Evolutionary conservation across 768 basidiomycete genomes (phyloP), one percentile per base, ranked within the genome.

Genomic region (Mycena maculata): DNA sequence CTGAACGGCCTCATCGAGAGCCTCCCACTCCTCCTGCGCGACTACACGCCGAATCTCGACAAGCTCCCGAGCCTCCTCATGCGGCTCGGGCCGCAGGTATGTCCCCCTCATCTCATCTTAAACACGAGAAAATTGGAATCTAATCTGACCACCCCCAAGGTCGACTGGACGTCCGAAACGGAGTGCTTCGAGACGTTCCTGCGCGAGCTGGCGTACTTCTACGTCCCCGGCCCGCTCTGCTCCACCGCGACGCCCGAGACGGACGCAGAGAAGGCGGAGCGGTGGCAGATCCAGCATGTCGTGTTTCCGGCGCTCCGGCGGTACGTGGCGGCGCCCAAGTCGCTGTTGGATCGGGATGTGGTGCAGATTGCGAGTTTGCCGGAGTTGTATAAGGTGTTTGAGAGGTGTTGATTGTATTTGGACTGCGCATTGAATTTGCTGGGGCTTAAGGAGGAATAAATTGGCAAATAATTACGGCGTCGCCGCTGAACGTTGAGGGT

Each of bases 381-480:
- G 2, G 95, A 96, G 69, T 81, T 99, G 58, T 99, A 98, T 77
- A 90, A 92, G 68, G 93, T 98, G 0, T 99, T 99, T 73, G 96
- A 99, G 79, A 80, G 96, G 69, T 98, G 96, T 75, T 98, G 75
- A 83, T 47, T 39, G 28, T 8, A 28, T 10, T 10, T 22, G 23
- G 7, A 48, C n/a, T 48, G 47, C 47, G 9, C 23, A n/a, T n/a
- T n/a, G n/a, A n/a, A n/a, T n/a, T n/a, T n/a, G n/a, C n/a, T n/a
- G n/a, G n/a, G n/a, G n/a, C n/a, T n/a, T n/a, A n/a, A n/a, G n/a
- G n/a, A n/a, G n/a, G n/a, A n/a, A n/a, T n/a, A n/a, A n/a, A n/a
- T n/a, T n/a, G n/a, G n/a, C n/a, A n/a, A 45, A 45, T 12, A 38
- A 38, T 38, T 16, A 38, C n/a, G n/a, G n/a, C n/a, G n/a, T n/a